phyloP scores from a whole-genome alignment of 1,139 yeast species.

The Debaryomyces fabryi region DNA sequence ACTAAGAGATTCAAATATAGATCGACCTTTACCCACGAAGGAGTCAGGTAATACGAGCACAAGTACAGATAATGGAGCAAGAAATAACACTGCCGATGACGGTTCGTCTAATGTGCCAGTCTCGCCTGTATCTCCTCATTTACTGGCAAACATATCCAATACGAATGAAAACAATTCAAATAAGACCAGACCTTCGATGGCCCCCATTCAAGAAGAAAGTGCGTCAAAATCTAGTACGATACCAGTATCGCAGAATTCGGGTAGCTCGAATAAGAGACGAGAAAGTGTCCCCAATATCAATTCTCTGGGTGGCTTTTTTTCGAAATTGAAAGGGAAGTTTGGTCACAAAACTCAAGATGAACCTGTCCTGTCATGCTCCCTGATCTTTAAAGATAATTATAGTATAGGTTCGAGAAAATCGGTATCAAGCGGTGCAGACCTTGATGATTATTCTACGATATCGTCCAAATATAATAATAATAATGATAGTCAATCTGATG shows the following conservation, averaged over 20 bases:
- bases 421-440: background rate
- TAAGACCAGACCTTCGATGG: slow-evolving; percentile 41
- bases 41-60: background rate
- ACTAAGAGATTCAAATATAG: slow-evolving; percentile 35
- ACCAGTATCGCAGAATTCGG: background rate
- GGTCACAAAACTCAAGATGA: slow-evolving; percentile 19
- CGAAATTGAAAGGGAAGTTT: slow-evolving; percentile 41
- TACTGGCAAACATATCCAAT: slow-evolving; percentile 37
- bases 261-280: slow-evolving; percentile 16
- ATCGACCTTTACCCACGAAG: slow-evolving; percentile 1
- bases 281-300: slow-evolving; percentile 21
- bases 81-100: background rate
- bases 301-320: slow-evolving; percentile 35
- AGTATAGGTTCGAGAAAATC: slow-evolving; percentile 12
- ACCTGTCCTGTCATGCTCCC: slow-evolving; percentile 9
- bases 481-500: background rate
- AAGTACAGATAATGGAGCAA: slow-evolving; percentile 1
- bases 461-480: slow-evolving; percentile 9
- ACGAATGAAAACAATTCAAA: slow-evolving; percentile 33
- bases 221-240: slow-evolving; percentile 13
- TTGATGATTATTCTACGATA: background rate
- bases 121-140: slow-evolving; percentile 25
- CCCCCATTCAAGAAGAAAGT: slow-evolving; percentile 36
- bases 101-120: background rate
- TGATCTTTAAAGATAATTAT: slow-evolving; percentile 37